Evolutionary conservation across 352 stramenopile genomes (phyloP).

Genomic region (Phytophthora fragariaefolia): DNA sequence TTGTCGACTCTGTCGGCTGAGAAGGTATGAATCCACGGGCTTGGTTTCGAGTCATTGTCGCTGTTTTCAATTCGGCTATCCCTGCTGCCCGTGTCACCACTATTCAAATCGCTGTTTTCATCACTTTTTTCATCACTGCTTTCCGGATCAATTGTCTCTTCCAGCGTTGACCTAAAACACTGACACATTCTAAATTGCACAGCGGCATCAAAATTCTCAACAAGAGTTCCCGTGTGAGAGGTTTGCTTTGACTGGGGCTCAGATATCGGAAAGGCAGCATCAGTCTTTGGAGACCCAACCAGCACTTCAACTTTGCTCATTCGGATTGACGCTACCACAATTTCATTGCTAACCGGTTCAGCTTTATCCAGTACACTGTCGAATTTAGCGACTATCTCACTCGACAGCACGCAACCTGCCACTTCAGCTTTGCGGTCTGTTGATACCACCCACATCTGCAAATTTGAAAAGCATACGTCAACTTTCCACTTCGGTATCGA

Average conservation of each 20-base stretch:
- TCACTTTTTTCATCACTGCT: constrained; percentile 35
- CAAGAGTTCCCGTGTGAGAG: constrained; percentile 48
- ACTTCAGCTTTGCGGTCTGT: constrained; percentile 65
- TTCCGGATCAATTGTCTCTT: constrained; percentile 24
- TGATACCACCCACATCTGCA: constrained; percentile 76
- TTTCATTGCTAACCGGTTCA: constrained; percentile 20
- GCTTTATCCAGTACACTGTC: constrained; percentile 25
- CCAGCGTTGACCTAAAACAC: constrained; percentile 32
- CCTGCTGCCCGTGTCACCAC: constrained; percentile 1
- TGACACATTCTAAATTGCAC: constrained; percentile 31
- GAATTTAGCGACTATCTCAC: constrained; percentile 35
- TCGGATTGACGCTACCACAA: constrained; percentile 37
- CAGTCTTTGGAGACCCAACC: constrained; percentile 34
- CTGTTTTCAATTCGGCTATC: constrained; percentile 15
- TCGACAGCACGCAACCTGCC: constrained; percentile 60
- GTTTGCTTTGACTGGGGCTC: constrained; percentile 24
- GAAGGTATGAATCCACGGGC: constrained; percentile 16
- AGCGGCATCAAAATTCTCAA: constrained; percentile 58
- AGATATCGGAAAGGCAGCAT: constrained; percentile 4
- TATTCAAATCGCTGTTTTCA: constrained; percentile 27
- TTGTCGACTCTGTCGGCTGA: constrained; percentile 16
- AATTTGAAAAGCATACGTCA: constrained; percentile 48
- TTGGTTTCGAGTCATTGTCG: constrained; percentile 19
- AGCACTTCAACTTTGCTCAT: constrained; percentile 48
- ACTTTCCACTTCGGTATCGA: constrained; percentile 46